Percentiles rank a stretch among this genome's conserved stretches.
Conservation (phyloP, 352 stramenopile genomes). For the Blastocystis sp. region DNA sequence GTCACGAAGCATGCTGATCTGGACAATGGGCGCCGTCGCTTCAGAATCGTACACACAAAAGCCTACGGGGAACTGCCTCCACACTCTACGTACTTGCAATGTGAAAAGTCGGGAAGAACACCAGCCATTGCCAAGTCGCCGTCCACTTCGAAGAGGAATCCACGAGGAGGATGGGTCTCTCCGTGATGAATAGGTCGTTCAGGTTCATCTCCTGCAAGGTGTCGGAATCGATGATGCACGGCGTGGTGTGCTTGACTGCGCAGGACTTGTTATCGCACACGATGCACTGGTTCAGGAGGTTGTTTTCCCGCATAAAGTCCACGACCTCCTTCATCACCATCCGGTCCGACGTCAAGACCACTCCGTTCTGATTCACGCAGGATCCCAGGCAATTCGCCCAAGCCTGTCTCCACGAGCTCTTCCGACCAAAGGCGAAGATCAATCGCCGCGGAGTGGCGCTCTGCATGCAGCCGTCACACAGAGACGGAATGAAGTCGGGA, state of each 20-base stretch:
- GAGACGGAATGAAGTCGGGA: constrained; percentile 5
- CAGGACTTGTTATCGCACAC: not conserved
- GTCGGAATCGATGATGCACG: not conserved
- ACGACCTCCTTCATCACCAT: not conserved
- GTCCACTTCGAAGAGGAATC: constrained; percentile 24
- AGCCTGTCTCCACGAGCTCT: not conserved
- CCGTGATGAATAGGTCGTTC: constrained; percentile 22
- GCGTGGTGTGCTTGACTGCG: not conserved
- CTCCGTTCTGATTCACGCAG: not conserved
- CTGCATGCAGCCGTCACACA: constrained; percentile 43
- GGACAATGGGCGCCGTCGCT: not conserved
- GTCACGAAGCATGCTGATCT: constrained; percentile 29
- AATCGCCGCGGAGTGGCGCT: constrained; percentile 30
- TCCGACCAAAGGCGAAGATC: constrained; percentile 28
- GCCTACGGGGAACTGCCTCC: not conserved
- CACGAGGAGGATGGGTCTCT: constrained; percentile 26
- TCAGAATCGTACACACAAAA: not conserved
- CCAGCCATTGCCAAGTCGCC: constrained; percentile 9
- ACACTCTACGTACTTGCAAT: not conserved
- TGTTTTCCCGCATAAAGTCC: not conserved
- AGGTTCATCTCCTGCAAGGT: constrained; percentile 1
- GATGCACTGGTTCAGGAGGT: not conserved
- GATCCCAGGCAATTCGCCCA: not conserved
- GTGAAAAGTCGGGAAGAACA: constrained; percentile 43
- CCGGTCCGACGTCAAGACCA: not conserved